Conservation (phyloP, 2,329 filamentous ascomycete genomes). For the Blastomyces percursus region DNA sequence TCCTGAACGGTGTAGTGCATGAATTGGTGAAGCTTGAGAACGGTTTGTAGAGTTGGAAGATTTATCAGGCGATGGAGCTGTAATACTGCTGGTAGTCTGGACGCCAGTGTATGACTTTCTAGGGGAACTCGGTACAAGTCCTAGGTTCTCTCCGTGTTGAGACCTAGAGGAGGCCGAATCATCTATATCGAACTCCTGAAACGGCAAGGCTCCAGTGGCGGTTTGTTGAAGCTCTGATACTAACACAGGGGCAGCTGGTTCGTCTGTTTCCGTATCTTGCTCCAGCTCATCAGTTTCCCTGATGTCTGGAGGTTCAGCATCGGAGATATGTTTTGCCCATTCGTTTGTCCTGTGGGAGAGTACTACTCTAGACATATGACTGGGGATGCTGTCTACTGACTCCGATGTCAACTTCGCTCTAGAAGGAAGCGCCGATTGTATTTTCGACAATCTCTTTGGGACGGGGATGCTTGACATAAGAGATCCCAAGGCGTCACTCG, state of each 20-base stretch:
- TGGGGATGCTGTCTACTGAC: constrained; percentile 50
- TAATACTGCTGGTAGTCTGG: neutral
- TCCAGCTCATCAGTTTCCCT: constrained; percentile 34
- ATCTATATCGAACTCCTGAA: too few relatives aligned
- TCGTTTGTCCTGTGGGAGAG: constrained; percentile 84
- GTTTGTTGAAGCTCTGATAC: constrained; percentile 56
- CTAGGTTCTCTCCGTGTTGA: neutral
- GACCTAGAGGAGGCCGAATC: neutral
- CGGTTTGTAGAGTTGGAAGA: neutral
- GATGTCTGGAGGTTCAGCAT: constrained; percentile 61
- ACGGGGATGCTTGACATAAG: neutral
- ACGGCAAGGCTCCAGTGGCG: constrained; percentile 20
- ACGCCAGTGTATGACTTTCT: neutral
- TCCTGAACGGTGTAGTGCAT: neutral
- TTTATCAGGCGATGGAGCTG: neutral
- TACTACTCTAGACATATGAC: constrained; percentile 63
- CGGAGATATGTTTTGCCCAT: constrained; percentile 82
- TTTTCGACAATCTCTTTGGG: constrained; percentile 6
- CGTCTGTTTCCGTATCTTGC: constrained; percentile 28
- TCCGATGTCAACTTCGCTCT: constrained; percentile 23
- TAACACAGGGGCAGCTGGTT: constrained; percentile 51
- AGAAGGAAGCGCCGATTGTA: neutral
- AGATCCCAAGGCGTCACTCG: neutral
- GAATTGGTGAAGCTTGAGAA: neutral
- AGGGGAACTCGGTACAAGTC: neutral